These are phyloP conservation scores for Globisporangium camurandrum DNA, from an alignment of 352 stramenopile genomes.

Conservation along the genomic window DNA sequence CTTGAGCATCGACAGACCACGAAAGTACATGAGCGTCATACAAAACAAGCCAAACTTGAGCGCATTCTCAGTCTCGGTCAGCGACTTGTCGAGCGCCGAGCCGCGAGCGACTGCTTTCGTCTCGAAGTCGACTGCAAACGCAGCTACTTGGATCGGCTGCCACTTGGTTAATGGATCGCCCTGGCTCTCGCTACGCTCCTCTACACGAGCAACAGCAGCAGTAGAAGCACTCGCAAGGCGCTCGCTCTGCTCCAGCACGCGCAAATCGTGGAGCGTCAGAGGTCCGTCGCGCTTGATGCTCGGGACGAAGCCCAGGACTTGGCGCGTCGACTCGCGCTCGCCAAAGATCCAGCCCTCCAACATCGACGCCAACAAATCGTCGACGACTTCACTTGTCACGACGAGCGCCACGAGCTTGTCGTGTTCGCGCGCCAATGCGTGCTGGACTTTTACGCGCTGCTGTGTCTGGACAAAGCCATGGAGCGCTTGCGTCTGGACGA, in stretches of 20 bases:
- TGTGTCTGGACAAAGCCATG: conserved; percentile 89
- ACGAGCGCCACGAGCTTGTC: conserved; percentile 80
- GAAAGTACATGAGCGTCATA: conserved; percentile 96
- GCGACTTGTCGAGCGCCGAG: conserved; percentile 49
- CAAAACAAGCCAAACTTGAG: conserved; percentile 95
- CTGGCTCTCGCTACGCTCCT: conserved; percentile 20
- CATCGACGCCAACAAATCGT: conserved; percentile 93
- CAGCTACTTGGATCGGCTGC: conserved; percentile 62
- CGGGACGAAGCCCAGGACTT: conserved; percentile 71
- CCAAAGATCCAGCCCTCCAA: conserved; percentile 96
- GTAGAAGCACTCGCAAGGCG: conserved; percentile 23
- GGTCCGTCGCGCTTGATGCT: conserved; percentile 79
- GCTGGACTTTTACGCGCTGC: conserved; percentile 65
- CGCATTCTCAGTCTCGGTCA: conserved; percentile 87
- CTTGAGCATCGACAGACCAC: conserved; percentile 81
- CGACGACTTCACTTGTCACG: conserved; percentile 86
- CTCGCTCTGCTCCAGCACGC: conserved; percentile 44
- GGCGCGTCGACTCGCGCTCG: conserved; percentile 77
- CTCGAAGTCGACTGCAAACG: conserved; percentile 33
- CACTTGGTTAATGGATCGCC: conserved; percentile 59
- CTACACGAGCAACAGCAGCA: no score
- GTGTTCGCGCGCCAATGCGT: conserved; percentile 82
- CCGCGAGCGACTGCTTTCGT: conserved; percentile 69
- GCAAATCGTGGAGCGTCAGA: conserved; percentile 62
- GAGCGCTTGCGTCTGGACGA: conserved; percentile 86